Evolutionary conservation across 352 stramenopile genomes (phyloP), one percentile per base, ranked within the genome.

Genomic region (Lagenidium giganteum): DNA sequence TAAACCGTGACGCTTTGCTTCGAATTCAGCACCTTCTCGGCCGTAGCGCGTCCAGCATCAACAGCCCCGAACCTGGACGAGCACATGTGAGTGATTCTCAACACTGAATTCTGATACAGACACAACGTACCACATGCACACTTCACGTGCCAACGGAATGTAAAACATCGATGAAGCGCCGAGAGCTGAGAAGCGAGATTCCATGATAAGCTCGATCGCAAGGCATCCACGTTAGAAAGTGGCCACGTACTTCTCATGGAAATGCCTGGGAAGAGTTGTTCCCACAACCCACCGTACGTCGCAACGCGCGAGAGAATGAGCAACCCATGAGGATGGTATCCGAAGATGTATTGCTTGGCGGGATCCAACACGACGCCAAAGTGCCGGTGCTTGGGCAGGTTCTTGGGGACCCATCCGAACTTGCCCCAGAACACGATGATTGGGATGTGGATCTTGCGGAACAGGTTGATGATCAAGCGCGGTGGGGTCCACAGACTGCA

Each of bases 371-470:
- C 51, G 9, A 91, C 68, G 3, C 75, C 79, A 44, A 87, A 87
- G 12, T 29, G 44, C 56, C 88, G 88, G 40, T 62, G 70, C 51
- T 64, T 61, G 4, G 79, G 73, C 14, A 62, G 61, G 35, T 64
- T 50, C 31, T 76, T 68, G 1, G 79, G 79, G 65, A 85, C 76
- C 79, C 79, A 92, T 43, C 83, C 61, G 60, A 87, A 86, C 18
- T 73, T 75, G 1, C 78, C 78, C 78, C 78, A 91, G 57, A 91
- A 91, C 24, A 85, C 50, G 49, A 87, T 80, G 43, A 88, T 54
- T 6, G 78, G 78, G 50, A 91, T 81, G 49, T 84, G 70, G 46
- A 75, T 42, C 56, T 89, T 73, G 6, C 77, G 73, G 31, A 89
- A 64, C 38, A 87, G 47, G 50, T 87, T 77, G 36, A 83, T 34